Base-by-base conservation (phyloP, 257 asterid genomes). In the Salvia rosmarinus region DNA sequence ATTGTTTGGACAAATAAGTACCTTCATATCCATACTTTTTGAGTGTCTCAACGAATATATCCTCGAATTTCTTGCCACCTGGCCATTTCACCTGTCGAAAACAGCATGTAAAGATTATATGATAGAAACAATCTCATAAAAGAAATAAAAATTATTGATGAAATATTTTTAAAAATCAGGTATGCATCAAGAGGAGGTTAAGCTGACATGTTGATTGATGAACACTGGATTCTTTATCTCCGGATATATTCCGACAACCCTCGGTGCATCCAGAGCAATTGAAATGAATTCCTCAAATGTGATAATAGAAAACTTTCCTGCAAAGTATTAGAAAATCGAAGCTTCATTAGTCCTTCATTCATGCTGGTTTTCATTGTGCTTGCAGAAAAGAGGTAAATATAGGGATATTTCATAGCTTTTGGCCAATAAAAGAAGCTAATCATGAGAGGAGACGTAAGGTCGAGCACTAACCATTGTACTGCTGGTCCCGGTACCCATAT, bases 201-300 rank as follows among this genome's bases (percentile, higher is more conserved):
- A 65, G 59, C 96, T 84, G 78, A 89, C 99, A 7, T 37, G 91
- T 74, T 95, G 90, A 83, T 91, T 95, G 78, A 95, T 86, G 49
- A 89, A 86, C 44, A 87, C 87, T 47, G 99, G 97, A 76, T 88
- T 95, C 84, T 95, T 91, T 19, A 95, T 91, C 88, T 95, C 98
- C 16, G 99, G 99, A 86, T 95, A 95, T 77, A 95, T 89, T 71
- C 99, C 98, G 21, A 95, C 99, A 12, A 88, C 86, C 84, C 98
- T 78, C 14, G 88, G 88, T 51, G 99, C 91, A 76, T 84, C 95
- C 81, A 91, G 73, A 43, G 99, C 98, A 69, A 95, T 88, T 25
- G 92, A 82, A 73, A 91, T 85, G 73, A 78, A 95, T 78, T 95
- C 96, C 67, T 95, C 95, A 80, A 95, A 89, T 19, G 98, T 91